phyloP scores from a whole-genome alignment of 768 basidiomycete genomes.

The Suillus brevipes region DNA sequence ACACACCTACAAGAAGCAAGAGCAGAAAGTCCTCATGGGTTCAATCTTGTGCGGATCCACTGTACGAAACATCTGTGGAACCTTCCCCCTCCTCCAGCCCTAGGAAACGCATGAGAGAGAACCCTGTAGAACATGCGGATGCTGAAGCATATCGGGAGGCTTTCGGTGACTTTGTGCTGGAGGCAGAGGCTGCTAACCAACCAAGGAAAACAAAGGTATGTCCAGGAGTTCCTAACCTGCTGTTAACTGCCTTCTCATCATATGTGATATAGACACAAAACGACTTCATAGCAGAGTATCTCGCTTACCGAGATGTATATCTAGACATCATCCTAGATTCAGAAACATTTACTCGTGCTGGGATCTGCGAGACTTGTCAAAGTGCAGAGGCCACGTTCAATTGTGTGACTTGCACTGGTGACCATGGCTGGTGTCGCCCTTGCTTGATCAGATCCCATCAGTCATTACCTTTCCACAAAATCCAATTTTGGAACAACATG shows the following conservation, averaged over 20 bases:
- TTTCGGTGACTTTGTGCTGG: background rate
- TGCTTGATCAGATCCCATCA: background rate
- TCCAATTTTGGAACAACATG: slow-evolving; percentile 20
- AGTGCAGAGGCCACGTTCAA: background rate
- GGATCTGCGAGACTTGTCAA: slow-evolving; percentile 2
- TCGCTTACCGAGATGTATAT: background rate
- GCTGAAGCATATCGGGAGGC: background rate
- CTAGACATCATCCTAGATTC: background rate
- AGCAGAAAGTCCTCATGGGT: background rate
- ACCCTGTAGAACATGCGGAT: background rate
- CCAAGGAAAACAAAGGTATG: background rate
- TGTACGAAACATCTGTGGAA: background rate
- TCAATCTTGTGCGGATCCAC: background rate
- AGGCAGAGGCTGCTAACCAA: background rate
- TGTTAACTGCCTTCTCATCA: background rate
- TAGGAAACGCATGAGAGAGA: background rate
- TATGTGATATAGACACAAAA: slow-evolving; percentile 4
- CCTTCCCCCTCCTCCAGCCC: background rate
- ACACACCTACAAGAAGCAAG: background rate
- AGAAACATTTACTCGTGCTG: background rate
- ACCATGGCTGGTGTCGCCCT: slow-evolving; percentile 5
- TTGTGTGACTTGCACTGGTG: slow-evolving; percentile 6
- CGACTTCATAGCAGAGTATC: slow-evolving; percentile 7
- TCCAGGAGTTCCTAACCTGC: background rate
- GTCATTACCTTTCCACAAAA: slow-evolving; percentile 15